Evolutionary conservation across 768 basidiomycete species (phyloP).

Genomic region (Mycena rebaudengoi): DNA sequence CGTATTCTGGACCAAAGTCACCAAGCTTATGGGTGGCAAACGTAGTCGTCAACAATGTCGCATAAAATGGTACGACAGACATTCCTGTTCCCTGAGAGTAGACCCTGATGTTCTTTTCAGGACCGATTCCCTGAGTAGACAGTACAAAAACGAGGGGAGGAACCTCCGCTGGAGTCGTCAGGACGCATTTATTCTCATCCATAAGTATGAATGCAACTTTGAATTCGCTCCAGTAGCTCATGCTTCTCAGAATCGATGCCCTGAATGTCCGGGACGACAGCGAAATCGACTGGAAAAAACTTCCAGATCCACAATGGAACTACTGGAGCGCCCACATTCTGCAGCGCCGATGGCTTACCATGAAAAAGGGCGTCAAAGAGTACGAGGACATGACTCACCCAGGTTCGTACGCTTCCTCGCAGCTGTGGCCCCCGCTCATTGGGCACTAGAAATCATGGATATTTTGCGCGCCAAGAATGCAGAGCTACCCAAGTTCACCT

Average conservation of each 20-base stretch:
- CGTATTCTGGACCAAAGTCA: slow-evolving; percentile 85
- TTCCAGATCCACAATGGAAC: slow-evolving; percentile 82
- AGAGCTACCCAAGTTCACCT: slow-evolving; percentile 59
- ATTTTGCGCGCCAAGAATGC: slow-evolving; percentile 80
- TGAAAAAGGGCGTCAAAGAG: slow-evolving; percentile 81
- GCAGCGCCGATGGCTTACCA: slow-evolving; percentile 81
- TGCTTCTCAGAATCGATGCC: slow-evolving; percentile 67
- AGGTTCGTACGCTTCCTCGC: slow-evolving; percentile 51
- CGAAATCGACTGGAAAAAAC: slow-evolving; percentile 85
- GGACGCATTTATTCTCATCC: slow-evolving; percentile 84
- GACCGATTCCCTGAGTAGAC: slow-evolving; percentile 80
- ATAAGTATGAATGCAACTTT: too few relatives aligned
- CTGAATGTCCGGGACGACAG: slow-evolving; percentile 80
- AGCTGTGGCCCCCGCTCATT: slow-evolving; percentile 3
- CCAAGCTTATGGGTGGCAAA: slow-evolving; percentile 77
- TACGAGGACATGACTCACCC: slow-evolving; percentile 83
- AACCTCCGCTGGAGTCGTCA: slow-evolving; percentile 78
- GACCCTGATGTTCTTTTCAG: too few relatives aligned
- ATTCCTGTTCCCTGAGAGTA: too few relatives aligned
- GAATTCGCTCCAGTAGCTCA: too few relatives aligned
- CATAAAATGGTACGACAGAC: too few relatives aligned
- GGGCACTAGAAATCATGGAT: slow-evolving; percentile 76
- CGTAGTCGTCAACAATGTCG: slow-evolving; percentile 86
- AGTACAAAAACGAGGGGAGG: slow-evolving; percentile 74
- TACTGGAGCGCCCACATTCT: slow-evolving; percentile 84